Base-by-base conservation (phyloP, 1,139 yeast species). In the Suhomyces terraborum region DNA sequence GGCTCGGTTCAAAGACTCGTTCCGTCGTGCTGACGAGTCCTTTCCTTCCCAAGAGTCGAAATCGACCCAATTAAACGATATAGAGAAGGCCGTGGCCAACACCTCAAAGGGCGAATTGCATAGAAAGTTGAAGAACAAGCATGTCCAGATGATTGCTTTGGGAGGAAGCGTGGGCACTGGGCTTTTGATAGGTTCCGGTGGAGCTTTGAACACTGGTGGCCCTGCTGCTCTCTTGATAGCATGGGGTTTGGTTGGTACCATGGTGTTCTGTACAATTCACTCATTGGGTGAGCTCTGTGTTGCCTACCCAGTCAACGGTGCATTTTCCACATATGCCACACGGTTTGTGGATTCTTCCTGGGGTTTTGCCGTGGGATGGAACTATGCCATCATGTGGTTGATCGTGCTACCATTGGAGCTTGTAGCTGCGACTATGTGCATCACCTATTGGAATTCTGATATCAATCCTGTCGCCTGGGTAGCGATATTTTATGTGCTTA, bases 211-310 rank as follows among this genome's bases (percentile, higher is more conserved):
- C 29, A 69, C 75, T 16, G 95, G 95, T 38, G 96, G 96, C 19
- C 95, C 95, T 4, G 93, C 87, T 3, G 85, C 88, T 33, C 67
- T 87, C 35, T 61, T 87, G 31, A 76, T 83, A 37, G 89, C 91
- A 38, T 87, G 84, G 61, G 79, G 79, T 53, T 59, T 72, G 42
- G 72, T 71, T 23, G 76, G 76, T 22, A 58, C 62, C 38, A 56
- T 71, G 45, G 62, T 81, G 45, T 77, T 72, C 52, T 67, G 75
- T 51, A 80, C 80, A 35, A 75, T 80, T 50, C 77, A 76, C 50
- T 75, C 81, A 10, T 67, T 81, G 34, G 86, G 84, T 21, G 87
- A 81, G 58, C 61, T 81, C 47, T 77, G 84, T 9, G 80, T 78
- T 36, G 76, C 77, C 33, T 80, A 69, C 58, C 85, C 85, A 1